Conservation (phyloP, 225 moss, liverwort and hornwort genomes). For the Climacium dendroides region DNA sequence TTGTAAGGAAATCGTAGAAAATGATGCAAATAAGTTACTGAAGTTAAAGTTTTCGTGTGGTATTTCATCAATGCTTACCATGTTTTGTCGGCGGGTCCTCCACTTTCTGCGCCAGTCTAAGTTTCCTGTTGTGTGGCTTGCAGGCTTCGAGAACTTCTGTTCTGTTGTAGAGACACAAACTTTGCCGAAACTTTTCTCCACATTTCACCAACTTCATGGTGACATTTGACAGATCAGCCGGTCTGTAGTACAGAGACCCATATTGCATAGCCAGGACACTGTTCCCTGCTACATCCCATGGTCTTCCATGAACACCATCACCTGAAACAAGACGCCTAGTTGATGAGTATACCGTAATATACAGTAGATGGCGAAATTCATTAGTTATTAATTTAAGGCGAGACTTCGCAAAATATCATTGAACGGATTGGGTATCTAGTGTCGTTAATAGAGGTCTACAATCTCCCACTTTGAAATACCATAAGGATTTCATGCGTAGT, state of each 20-base stretch:
- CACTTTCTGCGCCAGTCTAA: slow-evolving; percentile 29
- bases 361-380: background rate
- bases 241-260: slow-evolving; percentile 63
- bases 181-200: slow-evolving; percentile 24
- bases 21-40: background rate
- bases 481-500: background rate
- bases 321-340: slow-evolving; percentile 14
- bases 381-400: background rate
- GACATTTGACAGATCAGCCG: slow-evolving; percentile 52
- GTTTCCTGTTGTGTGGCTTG: slow-evolving; percentile 35
- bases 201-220: slow-evolving; percentile 55
- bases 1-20: background rate
- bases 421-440: background rate
- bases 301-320: slow-evolving; percentile 25
- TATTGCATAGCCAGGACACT: slow-evolving; percentile 65
- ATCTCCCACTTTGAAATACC: background rate
- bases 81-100: background rate
- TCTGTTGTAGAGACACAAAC: slow-evolving; percentile 44
- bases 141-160: slow-evolving; percentile 53
- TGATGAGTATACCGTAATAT: background rate
- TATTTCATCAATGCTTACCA: slow-evolving; percentile 5
- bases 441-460: background rate
- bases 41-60: background rate
- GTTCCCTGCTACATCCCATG: slow-evolving; percentile 54
- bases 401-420: background rate